These are phyloP conservation scores for Prorocentrum cordatum DNA, from an alignment of 169 alveolate species.

Conservation along the genomic window DNA sequence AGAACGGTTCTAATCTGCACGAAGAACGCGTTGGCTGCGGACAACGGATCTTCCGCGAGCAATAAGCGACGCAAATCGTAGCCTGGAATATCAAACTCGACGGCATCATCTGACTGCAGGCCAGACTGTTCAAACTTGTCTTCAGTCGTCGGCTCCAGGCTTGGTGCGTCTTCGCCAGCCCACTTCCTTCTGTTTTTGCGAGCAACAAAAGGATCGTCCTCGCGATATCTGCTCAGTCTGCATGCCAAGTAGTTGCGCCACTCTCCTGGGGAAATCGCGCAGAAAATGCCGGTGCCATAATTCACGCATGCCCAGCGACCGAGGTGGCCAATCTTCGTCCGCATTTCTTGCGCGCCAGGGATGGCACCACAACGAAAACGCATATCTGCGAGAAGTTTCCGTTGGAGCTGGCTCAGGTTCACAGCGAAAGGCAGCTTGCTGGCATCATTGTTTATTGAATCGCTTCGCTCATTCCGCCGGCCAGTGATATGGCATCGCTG, in stretches of 20 bases:
- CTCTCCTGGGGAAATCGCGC: background rate
- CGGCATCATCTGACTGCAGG: background rate
- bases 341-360: background rate
- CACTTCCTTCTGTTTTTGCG: background rate
- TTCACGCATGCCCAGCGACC: background rate
- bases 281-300: background rate
- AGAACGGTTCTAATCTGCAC: background rate
- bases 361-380: background rate
- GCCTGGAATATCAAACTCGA: background rate
- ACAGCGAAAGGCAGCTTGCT: background rate
- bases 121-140: no score
- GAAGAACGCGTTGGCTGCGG: background rate
- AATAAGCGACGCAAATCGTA: background rate
- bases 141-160: no score
- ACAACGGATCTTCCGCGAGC: background rate
- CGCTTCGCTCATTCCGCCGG: no score
- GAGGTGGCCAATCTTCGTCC: background rate
- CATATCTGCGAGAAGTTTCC: background rate
- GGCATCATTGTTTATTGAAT: background rate
- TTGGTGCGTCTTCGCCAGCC: background rate
- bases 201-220: background rate
- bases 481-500: no score
- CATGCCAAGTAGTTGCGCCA: background rate
- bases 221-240: no score
- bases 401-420: background rate